Evolutionary conservation across 2,329 filamentous ascomycete genomes (phyloP).

Genomic region (Nigrospora sphaerica): DNA sequence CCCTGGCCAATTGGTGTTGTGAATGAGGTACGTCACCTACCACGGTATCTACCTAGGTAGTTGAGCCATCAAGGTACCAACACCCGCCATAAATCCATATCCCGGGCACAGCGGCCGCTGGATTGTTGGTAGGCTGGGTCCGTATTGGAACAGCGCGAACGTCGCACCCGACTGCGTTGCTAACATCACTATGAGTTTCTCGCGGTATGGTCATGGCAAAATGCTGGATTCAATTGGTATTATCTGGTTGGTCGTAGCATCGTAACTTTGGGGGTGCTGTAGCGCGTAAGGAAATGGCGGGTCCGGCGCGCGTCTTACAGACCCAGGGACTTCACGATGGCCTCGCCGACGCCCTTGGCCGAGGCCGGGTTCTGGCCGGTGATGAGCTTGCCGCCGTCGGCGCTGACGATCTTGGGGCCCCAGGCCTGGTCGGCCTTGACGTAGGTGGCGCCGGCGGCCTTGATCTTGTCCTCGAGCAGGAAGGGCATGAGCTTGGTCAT

Average conservation of each 20-base stretch:
- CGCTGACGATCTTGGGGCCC: constrained; percentile 40
- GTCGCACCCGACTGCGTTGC: too few species aligned
- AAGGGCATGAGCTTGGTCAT: constrained; percentile 46
- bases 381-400: constrained; percentile 39
- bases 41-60: not conserved
- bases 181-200: too few species aligned
- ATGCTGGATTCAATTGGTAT: too few species aligned
- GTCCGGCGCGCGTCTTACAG: constrained; percentile 4
- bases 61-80: not conserved
- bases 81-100: too few species aligned
- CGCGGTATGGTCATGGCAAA: too few species aligned
- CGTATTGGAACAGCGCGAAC: too few species aligned
- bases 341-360: constrained; percentile 43
- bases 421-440: constrained; percentile 46
- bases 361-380: constrained; percentile 53
- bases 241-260: too few species aligned
- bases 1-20: too few species aligned
- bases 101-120: too few species aligned
- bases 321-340: constrained; percentile 37
- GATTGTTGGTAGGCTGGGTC: too few species aligned
- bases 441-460: constrained; percentile 45
- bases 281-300: not conserved
- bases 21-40: not conserved
- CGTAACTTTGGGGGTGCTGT: not conserved
- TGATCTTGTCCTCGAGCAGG: constrained; percentile 49